A percentile compares a stretch with the other conserved stretches of the same genome.
Evolutionary conservation across 495 filamentous ascomycete genomes (phyloP).

Genomic region (Penicillium lividum): DNA sequence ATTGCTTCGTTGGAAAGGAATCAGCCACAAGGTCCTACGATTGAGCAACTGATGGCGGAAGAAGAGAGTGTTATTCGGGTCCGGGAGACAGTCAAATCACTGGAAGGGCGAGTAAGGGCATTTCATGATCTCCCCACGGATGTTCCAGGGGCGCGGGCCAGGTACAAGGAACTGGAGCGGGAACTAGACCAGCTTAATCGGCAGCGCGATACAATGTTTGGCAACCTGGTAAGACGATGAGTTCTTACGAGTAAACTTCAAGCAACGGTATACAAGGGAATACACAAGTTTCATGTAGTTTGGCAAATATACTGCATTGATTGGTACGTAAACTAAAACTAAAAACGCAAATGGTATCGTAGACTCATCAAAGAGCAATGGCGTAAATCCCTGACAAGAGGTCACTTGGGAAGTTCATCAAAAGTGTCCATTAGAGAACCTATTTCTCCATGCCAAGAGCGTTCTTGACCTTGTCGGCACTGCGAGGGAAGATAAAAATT

Average conservation of each 20-base stretch:
- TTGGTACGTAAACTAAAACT: constrained; percentile 15
- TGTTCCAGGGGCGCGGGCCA: constrained; percentile 60
- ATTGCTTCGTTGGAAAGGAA: constrained; percentile 43
- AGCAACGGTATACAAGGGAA: background rate
- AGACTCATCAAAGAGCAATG: constrained; percentile 22
- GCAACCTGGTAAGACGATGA: constrained; percentile 41
- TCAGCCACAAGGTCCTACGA: constrained; percentile 38
- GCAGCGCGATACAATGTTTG: constrained; percentile 70
- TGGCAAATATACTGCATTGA: background rate
- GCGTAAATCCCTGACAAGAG: background rate
- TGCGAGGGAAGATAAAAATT: constrained; percentile 11
- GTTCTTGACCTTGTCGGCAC: constrained; percentile 61
- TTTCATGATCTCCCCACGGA: constrained; percentile 74
- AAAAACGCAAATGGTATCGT: constrained; percentile 33
- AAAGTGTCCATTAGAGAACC: background rate
- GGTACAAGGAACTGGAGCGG: constrained; percentile 62
- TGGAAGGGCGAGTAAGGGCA: constrained; percentile 55
- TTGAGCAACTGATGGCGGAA: constrained; percentile 52
- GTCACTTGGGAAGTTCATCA: background rate
- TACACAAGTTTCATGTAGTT: background rate
- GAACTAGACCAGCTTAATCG: constrained; percentile 59
- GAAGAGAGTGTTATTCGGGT: constrained; percentile 40
- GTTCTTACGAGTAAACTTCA: background rate
- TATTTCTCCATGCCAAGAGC: constrained; percentile 56
- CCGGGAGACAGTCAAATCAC: constrained; percentile 39